A percentile compares a stretch with the other conserved stretches of the same genome.
phyloP scores from a whole-genome alignment of 2,329 filamentous ascomycete species.

The Cryphonectria naterciae region DNA sequence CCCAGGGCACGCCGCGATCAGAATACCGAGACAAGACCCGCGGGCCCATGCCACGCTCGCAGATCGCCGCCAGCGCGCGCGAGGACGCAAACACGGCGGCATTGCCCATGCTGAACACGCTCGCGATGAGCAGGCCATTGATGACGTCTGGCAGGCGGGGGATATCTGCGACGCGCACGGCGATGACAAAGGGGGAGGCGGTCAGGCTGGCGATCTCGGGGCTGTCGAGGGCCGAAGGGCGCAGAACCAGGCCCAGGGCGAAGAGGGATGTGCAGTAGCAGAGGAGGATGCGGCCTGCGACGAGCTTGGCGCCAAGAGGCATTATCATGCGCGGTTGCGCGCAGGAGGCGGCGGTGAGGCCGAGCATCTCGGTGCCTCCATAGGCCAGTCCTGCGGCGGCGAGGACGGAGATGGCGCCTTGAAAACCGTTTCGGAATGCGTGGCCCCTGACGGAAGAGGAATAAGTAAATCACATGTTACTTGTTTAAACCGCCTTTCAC shows the following conservation, averaged over 20 bases:
- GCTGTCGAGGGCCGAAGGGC: slow-evolving; percentile 36
- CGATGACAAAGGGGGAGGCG: slow-evolving; percentile 39
- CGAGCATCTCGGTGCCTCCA: slow-evolving; percentile 50
- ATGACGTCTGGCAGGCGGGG: slow-evolving; percentile 19
- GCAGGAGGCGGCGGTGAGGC: slow-evolving; percentile 49
- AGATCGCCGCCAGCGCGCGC: slow-evolving; percentile 43
- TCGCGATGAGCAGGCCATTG: slow-evolving; percentile 28
- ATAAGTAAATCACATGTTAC: not conserved
- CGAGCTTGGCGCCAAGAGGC: slow-evolving; percentile 44
- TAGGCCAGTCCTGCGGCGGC: slow-evolving; percentile 50
- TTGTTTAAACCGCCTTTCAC: not conserved
- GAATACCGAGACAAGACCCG: slow-evolving; percentile 27
- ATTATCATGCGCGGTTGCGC: slow-evolving; percentile 43
- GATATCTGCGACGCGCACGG: slow-evolving; percentile 39
- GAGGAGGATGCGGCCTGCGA: slow-evolving; percentile 44
- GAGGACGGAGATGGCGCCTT: slow-evolving; percentile 49
- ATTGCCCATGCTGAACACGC: slow-evolving; percentile 44
- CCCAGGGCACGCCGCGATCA: slow-evolving; percentile 34
- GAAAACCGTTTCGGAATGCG: slow-evolving; percentile 46
- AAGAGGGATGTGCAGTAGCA: slow-evolving; percentile 46
- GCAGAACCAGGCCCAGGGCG: slow-evolving; percentile 41
- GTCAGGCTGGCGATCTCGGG: slow-evolving; percentile 35
- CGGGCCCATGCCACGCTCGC: slow-evolving; percentile 42
- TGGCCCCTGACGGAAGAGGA: not conserved
- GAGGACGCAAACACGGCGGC: slow-evolving; percentile 47